A percentile compares a stretch with the other conserved stretches of the same genome.
Evolutionary conservation across 768 basidiomycete genomes (phyloP).

Genomic region (Daedaleopsis nitida): DNA sequence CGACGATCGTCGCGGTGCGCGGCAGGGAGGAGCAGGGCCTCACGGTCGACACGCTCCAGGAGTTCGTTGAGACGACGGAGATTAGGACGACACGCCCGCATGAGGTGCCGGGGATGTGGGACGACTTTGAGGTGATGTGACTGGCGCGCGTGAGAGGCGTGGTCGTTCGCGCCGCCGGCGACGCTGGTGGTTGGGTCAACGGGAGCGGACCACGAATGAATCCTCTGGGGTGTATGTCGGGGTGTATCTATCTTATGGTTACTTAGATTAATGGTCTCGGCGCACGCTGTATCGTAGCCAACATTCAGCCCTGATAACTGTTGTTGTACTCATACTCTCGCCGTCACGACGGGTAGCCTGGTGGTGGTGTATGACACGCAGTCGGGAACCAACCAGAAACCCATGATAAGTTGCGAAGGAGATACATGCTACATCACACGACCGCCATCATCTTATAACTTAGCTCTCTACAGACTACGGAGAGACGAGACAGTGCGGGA

Average conservation of each 20-base stretch:
- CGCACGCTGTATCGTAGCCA: constrained; percentile 2
- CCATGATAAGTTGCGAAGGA: no score
- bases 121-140: constrained; percentile 67
- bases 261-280: constrained; percentile 11
- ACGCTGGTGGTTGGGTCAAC: no score
- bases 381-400: no score
- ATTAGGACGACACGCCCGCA: constrained; percentile 39
- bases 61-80: constrained; percentile 71
- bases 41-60: constrained; percentile 54
- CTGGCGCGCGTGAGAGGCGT: no score
- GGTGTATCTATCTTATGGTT: constrained; percentile 10
- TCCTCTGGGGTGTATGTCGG: no score
- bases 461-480: no score
- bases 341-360: background rate
- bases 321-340: background rate
- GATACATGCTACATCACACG: no score
- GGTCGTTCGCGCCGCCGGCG: no score
- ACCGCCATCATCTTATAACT: no score
- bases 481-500: no score
- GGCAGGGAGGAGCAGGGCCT: constrained; percentile 47
- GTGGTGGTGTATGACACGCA: background rate
- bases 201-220: no score
- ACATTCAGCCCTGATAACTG: background rate
- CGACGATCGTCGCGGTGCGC: constrained; percentile 64
- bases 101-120: constrained; percentile 51